These are phyloP conservation scores for Kitagawia praeruptora DNA, from an alignment of 129 eudicot genomes.

Conservation along the genomic window DNA sequence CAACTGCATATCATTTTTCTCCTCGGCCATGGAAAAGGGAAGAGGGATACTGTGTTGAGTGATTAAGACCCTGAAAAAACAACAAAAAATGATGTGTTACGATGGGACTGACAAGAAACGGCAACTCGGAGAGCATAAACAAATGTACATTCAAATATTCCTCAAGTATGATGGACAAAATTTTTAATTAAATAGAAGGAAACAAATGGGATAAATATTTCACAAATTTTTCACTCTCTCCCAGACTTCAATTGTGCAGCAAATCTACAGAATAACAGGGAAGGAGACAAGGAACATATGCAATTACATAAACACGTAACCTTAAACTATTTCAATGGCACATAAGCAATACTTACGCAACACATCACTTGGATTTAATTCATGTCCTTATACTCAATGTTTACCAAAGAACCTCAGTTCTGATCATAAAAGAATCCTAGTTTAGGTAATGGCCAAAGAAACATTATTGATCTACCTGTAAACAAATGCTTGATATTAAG, in stretches of 20 bases:
- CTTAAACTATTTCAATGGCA: background rate
- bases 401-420: background rate
- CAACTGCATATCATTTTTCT: constrained; percentile 17
- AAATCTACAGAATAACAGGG: background rate
- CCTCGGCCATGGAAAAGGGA: constrained; percentile 45
- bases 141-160: background rate
- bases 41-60: constrained; percentile 10
- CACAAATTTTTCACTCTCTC: no score
- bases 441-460: background rate
- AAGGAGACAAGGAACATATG: background rate
- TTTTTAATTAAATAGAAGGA: background rate
- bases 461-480: background rate
- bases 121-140: background rate
- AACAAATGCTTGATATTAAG: background rate
- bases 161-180: background rate
- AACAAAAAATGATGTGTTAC: background rate
- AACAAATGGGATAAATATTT: background rate
- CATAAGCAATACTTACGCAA: background rate
- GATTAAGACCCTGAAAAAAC: constrained; percentile 17
- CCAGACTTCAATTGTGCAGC: background rate
- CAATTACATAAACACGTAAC: background rate
- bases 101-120: background rate
- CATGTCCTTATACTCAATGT: background rate
- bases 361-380: background rate
- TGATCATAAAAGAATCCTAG: background rate